Percentiles rank a stretch among this genome's conserved stretches.
Conservation (phyloP, 2,329 filamentous ascomycete species). For the Xylaria sp. region DNA sequence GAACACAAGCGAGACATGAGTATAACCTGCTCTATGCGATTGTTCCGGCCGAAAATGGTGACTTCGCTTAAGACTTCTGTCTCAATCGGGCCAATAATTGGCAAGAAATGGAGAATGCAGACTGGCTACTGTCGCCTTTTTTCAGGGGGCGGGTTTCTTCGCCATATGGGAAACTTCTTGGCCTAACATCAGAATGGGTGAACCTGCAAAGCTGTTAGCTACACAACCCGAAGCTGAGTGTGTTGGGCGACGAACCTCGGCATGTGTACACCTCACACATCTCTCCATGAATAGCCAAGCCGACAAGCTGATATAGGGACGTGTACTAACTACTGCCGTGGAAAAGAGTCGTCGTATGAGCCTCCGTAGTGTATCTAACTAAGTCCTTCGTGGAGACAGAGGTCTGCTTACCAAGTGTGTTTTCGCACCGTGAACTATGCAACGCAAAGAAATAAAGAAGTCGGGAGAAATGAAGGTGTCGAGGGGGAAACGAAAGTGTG, state of each 20-base stretch:
- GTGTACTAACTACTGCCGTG: background rate
- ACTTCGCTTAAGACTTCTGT: background rate
- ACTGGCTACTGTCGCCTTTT: no score
- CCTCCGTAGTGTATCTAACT: no score
- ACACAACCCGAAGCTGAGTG: background rate
- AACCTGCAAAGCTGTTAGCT: background rate
- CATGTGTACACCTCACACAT: background rate
- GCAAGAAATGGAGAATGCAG: slow-evolving; percentile 10
- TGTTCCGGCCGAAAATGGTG: background rate
- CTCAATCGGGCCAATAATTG: slow-evolving; percentile 13
- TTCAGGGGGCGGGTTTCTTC: no score
- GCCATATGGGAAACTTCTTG: background rate
- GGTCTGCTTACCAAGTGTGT: background rate
- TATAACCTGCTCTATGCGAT: background rate
- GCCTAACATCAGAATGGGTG: background rate
- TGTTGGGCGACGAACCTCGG: background rate
- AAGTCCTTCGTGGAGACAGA: no score
- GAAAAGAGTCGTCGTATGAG: background rate
- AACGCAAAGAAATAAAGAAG: background rate
- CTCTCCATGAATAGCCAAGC: background rate
- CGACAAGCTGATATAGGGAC: background rate
- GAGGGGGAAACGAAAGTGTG: background rate
- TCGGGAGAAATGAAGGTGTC: background rate
- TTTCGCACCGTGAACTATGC: background rate
- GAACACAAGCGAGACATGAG: background rate